Base-by-base conservation (phyloP, 768 basidiomycete genomes). In the Termitomyces sp. region DNA sequence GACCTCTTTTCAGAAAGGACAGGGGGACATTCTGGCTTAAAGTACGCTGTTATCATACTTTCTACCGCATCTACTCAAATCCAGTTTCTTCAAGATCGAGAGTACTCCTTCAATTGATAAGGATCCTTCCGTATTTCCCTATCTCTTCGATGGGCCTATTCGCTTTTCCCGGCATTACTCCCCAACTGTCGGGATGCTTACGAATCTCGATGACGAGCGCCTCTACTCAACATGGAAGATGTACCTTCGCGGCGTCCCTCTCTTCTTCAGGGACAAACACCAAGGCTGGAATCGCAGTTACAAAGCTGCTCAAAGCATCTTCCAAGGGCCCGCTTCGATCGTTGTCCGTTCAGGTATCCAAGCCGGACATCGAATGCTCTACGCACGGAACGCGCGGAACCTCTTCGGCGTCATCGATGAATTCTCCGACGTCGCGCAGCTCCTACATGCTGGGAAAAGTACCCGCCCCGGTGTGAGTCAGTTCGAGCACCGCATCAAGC, bases 141-240 rank as follows among this genome's bases (percentile, higher is more conserved):
- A 89, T 70, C 75, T 77, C 54, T 92, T 90, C 70, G 82, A 86
- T 60, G 89, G 90, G 0, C 89, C 89, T 29, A 76, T 88, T 53
- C 85, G 86, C 49, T 91, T 77, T 69, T 84, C 89, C 12, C 75
- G 81, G 4, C 89, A 92, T 65, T 82, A 74, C 69, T 90, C 87
- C 4, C 89, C 88, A 0, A 85, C 84, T 0, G 77, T 89, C 42
- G 90, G 89, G 27, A 73, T 71, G 4, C 69, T 90, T 32, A 85
- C 87, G 17, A 81, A 82, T 58, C 68, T 86, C 53, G 79, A 83
- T 64, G 81, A 83, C 59, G 76, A 74, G 0, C 82, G 86, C 0
- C 73, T 89, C 23, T 91, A 90, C 66, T 84, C 86, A 37, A 92
- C 90, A 1, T 92, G 90, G 90, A 90, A 90, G 66, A 77, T 85